Percentiles rank a stretch among this genome's conserved stretches.
Evolutionary conservation across 257 asterid genomes (phyloP).

Genomic region (Osmanthus fragrans): DNA sequence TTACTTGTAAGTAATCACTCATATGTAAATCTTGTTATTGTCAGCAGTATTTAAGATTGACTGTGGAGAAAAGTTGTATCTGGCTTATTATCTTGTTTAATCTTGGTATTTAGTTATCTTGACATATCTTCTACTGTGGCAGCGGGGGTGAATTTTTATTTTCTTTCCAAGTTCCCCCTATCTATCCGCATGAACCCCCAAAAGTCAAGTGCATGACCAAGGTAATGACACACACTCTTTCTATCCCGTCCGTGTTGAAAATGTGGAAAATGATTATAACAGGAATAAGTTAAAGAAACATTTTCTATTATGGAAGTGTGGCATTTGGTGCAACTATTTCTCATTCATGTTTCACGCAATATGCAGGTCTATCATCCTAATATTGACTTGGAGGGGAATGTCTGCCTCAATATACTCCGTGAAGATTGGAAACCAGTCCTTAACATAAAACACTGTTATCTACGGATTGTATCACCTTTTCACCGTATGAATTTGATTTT

Average conservation of each 20-base stretch:
- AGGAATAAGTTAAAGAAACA: neutral
- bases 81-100: neutral
- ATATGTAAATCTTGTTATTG: neutral
- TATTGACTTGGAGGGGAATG: constrained; percentile 93
- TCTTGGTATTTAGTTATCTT: neutral
- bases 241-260: neutral
- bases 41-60: neutral
- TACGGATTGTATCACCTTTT: constrained; percentile 75
- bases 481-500: constrained; percentile 16
- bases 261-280: neutral
- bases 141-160: constrained; percentile 85
- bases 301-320: constrained; percentile 3
- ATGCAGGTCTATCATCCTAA: constrained; percentile 93
- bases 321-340: neutral
- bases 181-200: constrained; percentile 97
- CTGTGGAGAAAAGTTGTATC: neutral
- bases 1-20: constrained; percentile 32
- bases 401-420: constrained; percentile 63
- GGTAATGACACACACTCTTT: constrained; percentile 14
- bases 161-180: constrained; percentile 86
- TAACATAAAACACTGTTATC: constrained; percentile 39
- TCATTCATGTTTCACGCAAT: neutral
- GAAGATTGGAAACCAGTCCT: constrained; percentile 55
- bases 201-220: constrained; percentile 62
- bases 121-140: constrained; percentile 24